These are phyloP conservation scores for Poterioochromonas sp. DNA, from an alignment of 352 stramenopile species.

Conservation along the genomic window DNA sequence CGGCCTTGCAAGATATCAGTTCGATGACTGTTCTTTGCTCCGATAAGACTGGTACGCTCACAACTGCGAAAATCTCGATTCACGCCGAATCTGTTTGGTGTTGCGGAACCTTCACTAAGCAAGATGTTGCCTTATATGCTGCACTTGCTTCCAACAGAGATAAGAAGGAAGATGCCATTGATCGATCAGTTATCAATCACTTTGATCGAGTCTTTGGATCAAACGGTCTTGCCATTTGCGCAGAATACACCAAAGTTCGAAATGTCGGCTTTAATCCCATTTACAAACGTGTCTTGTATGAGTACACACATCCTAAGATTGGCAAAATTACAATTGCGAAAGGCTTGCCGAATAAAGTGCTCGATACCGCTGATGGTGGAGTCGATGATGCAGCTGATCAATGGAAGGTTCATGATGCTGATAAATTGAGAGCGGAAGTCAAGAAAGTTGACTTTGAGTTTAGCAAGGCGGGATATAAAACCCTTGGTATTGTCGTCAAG, in stretches of 20 bases:
- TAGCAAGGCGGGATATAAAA: slow-evolving; percentile 53
- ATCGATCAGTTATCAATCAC: slow-evolving; percentile 40
- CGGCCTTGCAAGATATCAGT: slow-evolving; percentile 79
- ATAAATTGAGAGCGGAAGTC: slow-evolving; percentile 14
- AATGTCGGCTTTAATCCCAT: slow-evolving; percentile 42
- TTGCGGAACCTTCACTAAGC: slow-evolving; percentile 43
- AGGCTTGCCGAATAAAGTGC: slow-evolving; percentile 51
- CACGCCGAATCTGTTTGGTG: slow-evolving; percentile 47
- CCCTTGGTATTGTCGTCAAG: slow-evolving; percentile 54
- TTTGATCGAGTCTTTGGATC: slow-evolving; percentile 34
- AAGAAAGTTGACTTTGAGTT: slow-evolving; percentile 41
- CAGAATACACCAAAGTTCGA: slow-evolving; percentile 33
- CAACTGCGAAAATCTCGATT: slow-evolving; percentile 81
- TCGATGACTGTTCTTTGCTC: slow-evolving; percentile 85
- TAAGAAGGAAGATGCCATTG: slow-evolving; percentile 58
- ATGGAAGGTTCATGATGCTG: slow-evolving; percentile 42
- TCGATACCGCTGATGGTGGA: slow-evolving; percentile 50
- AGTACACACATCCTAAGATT: slow-evolving; percentile 42
- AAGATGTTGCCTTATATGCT: slow-evolving; percentile 50
- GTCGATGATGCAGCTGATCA: slow-evolving; percentile 51
- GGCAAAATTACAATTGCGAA: slow-evolving; percentile 52
- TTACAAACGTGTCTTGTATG: slow-evolving; percentile 50
- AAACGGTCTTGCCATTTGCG: not conserved
- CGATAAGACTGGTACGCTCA: slow-evolving; percentile 82
- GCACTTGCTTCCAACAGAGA: slow-evolving; percentile 52